Base-by-base conservation (phyloP, 139 green algal species). In the Tetratostichococcus sp. region DNA sequence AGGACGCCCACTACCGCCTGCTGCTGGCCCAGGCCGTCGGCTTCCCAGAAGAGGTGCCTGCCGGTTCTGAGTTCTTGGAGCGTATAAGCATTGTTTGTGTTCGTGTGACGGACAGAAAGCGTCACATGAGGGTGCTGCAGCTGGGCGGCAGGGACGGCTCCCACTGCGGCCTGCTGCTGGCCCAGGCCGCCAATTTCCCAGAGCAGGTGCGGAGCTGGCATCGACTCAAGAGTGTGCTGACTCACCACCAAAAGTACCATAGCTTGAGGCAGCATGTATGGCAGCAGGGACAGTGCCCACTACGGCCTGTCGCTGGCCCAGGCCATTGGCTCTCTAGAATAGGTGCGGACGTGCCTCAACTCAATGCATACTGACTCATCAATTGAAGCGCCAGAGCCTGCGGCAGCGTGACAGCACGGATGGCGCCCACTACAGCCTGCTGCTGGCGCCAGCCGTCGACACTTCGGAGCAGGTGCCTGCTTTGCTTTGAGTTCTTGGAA, bases 121-220 rank as follows among this genome's bases (percentile, higher is more conserved):
- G n/a, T n/a, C n/a, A n/a, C n/a, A n/a, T n/a, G n/a, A n/a, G n/a
- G n/a, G n/a, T n/a, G n/a, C n/a, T n/a, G n/a, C n/a, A n/a, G n/a
- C n/a, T n/a, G n/a, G n/a, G 85, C 17, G 30, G 73, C 6, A 39
- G 69, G 31, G 57, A 73, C 39, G 50, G 65, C 32, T 39, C 43
- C 25, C 86, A 90, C 72, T 92, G 93, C 69, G 90, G 90, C 26
- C 79, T 95, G 59, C 30, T 82, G 32, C 82, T 94, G 39, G 90
- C 90, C 14, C 31, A 43, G 1, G 65, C 74, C 2, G 75, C 86
- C 34, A 84, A 84, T 17, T 77, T 93, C 34, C 88, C 88, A 0
- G 4, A 25, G 0, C n/a, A 39, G 0, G 70, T 87, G 66, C 25
- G 58, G 84, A 78, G 11, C 59, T 58, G 34, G 67, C 75, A 75